phyloP scores from a whole-genome alignment of 495 filamentous ascomycete genomes.

The Hypoxylon subgilvum region DNA sequence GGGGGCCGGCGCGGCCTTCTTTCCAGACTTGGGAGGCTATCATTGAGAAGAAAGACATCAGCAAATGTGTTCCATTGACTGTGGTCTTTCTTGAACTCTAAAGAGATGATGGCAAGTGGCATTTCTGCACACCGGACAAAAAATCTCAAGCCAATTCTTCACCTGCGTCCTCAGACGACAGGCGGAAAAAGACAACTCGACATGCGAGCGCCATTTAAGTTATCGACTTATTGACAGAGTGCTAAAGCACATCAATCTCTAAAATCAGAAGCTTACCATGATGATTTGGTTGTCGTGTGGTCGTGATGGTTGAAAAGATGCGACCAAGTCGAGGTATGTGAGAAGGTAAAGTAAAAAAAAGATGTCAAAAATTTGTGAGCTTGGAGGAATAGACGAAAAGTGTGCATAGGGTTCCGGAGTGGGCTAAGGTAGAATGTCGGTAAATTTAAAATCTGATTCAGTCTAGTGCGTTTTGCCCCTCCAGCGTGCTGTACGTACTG shows the following conservation, averaged over 20 bases:
- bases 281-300: constrained; percentile 42
- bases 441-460: neutral
- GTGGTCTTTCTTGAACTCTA: constrained; percentile 91
- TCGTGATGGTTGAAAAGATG: constrained; percentile 23
- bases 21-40: constrained; percentile 97
- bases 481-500: too few relatives aligned
- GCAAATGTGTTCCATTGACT: constrained; percentile 80
- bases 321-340: constrained; percentile 38
- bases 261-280: constrained; percentile 54
- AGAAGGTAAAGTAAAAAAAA: constrained; percentile 31
- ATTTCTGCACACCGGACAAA: constrained; percentile 60
- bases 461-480: constrained; percentile 32
- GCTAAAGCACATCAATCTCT: constrained; percentile 31
- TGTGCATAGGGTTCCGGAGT: constrained; percentile 35
- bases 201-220: constrained; percentile 40
- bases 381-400: constrained; percentile 10
- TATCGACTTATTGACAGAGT: constrained; percentile 29
- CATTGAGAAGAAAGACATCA: constrained; percentile 99
- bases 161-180: constrained; percentile 61
- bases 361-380: constrained; percentile 24
- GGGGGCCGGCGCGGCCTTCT: constrained; percentile 93
- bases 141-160: constrained; percentile 85
- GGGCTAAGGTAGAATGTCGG: constrained; percentile 38
- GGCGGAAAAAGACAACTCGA: constrained; percentile 59
- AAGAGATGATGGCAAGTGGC: constrained; percentile 68